Base-by-base conservation (phyloP, 2,329 filamentous ascomycete species). In the Tolypocladium capitatum region DNA sequence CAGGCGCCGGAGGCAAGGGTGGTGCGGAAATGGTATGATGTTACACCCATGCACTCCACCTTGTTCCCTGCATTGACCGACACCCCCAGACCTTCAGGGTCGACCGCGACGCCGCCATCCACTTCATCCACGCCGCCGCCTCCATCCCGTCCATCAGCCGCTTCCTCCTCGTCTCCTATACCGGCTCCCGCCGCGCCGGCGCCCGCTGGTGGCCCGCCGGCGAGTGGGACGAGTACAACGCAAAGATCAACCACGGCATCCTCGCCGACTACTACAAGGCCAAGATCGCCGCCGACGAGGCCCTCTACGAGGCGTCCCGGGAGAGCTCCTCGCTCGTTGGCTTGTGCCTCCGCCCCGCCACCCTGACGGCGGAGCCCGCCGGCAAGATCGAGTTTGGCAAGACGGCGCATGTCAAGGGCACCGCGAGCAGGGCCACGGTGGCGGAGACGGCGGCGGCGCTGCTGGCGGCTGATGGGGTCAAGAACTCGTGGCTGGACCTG, bases 101-200 rank as follows among this genome's bases (percentile, higher is more conserved):
- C 46, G 80, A 84, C 61, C 70, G 75, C 36, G 79, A 84, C 56
- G 81, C 81, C 3, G 81, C 80, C 10, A 73, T 74, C 40, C 69
- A 78, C 59, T 79, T 81, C 59, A 75, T 83, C 64, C 71, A 73
- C 45, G 79, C 81, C 5, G 72, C 79, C 1, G 72, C 75, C 20
- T 61, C 71, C 8, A 70, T 72, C 0, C 72, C 77, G 0, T 64
- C 66, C 20, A 68, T 84, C 51, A 76, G 66, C 3, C 75, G 78
- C 50, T 84, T 84, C 64, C 69, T 86, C 44, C 72, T 84, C 55
- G 68, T 86, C 46, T 83, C 80, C 0, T 81, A 82, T 53, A 61
- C 77, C 11, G 70, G 70, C 49, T 75, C 76, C 18, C 73, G 82
- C 24, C 68, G 72, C 27, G 48, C 52, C 6, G 65, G 65, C 30